A percentile compares a stretch with the other conserved stretches of the same genome.
These are phyloP conservation scores for Excoecaria cochinchinensis DNA, from an alignment of 345 rosid species.

Conservation along the genomic window DNA sequence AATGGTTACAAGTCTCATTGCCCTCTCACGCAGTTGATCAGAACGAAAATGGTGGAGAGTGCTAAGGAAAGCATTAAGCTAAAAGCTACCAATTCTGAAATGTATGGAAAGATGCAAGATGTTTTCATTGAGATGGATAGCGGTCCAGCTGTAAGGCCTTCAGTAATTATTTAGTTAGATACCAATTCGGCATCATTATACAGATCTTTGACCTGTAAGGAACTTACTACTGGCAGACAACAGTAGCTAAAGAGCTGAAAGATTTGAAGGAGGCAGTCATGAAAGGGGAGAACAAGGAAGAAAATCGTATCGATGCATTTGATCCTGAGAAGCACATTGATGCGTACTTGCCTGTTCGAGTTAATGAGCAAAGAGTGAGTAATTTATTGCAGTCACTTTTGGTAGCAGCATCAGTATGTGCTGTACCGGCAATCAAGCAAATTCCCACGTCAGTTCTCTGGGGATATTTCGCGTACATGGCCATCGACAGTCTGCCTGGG, in stretches of 20 bases:
- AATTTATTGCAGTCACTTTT: constrained; percentile 71
- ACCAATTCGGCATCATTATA: not conserved
- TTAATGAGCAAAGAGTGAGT: constrained; percentile 83
- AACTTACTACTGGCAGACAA: constrained; percentile 23
- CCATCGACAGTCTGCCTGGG: constrained; percentile 86
- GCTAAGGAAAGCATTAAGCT: constrained; percentile 68
- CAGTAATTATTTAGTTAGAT: too few relatives aligned
- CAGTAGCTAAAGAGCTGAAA: constrained; percentile 56
- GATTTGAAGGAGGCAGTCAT: constrained; percentile 69
- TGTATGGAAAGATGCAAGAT: constrained; percentile 67
- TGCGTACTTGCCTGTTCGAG: constrained; percentile 74
- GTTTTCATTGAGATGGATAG: constrained; percentile 65
- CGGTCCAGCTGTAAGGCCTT: constrained; percentile 48
- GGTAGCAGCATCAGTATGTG: constrained; percentile 59
- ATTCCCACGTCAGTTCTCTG: constrained; percentile 83
- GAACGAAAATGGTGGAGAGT: constrained; percentile 66
- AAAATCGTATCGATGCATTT: constrained; percentile 30
- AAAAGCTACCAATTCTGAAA: constrained; percentile 57
- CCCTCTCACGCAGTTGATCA: constrained; percentile 45
- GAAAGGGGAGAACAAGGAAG: constrained; percentile 40
- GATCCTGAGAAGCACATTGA: constrained; percentile 86
- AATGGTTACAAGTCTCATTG: not conserved
- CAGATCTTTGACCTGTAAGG: not conserved
- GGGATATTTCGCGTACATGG: constrained; percentile 93
- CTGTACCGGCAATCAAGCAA: constrained; percentile 64